Base-by-base conservation (phyloP, 2,329 filamentous ascomycete species). In the Lanzia echinophila region DNA sequence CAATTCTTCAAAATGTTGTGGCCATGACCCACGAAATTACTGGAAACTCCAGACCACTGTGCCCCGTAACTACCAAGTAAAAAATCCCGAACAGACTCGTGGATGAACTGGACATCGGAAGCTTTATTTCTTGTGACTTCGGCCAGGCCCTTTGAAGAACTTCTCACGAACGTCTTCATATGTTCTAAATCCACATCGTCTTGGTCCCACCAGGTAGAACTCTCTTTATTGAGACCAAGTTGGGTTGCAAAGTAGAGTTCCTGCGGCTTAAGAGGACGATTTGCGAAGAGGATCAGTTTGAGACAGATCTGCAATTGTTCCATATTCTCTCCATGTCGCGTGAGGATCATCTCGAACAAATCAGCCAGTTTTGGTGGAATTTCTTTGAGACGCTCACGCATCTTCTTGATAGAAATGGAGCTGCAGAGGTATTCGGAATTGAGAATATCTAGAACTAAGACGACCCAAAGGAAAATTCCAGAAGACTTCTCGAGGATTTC, bases 271-370 rank as follows among this genome's bases (percentile, higher is more conserved):
- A 61, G 43, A 44, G 60, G 58, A 44, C 57, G 55, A 48, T 20
- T 52, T 13, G 80, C 70, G 22, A 73, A 82, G 0, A 84, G 66
- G 0, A 84, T 68, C 75, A 75, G 83, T 19, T 76, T 71, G 0
- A 84, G 56, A 31, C 73, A 80, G 0, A 78, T 57, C 0, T 71
- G 52, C 0, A 82, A 58, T 0, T 71, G 65, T 0, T 74, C 65
- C 45, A 66, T 65, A 5, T 79, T 69, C 0, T 68, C 36, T 0
- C 52, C 17, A 49, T 84, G 79, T 15, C 77, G 70, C 63, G 28
- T 47, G 57, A 64, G 41, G 11, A 62, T 62, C 41, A 57, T 52
- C n/a, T 55, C 44, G 45, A 61, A 56, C 36, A 61, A 48, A 1
- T 61, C 59, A 4, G 24, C 49, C n/a, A 63, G 24, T 34, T 47